Evolutionary conservation across 345 rosid species (phyloP).

Genomic region (Noccaea caerulescens): DNA sequence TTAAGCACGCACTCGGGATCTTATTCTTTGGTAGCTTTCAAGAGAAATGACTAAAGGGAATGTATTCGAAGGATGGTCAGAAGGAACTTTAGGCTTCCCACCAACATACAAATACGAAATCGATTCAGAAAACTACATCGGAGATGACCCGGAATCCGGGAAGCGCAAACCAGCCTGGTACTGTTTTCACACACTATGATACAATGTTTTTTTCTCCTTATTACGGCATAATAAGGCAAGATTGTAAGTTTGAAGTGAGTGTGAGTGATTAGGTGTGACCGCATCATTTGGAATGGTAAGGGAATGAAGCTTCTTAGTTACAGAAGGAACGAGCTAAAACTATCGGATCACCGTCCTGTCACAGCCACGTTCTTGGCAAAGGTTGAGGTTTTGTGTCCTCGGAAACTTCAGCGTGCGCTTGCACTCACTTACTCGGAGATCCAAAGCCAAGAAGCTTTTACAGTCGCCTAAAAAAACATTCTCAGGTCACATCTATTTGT

Average conservation of each 20-base stretch:
- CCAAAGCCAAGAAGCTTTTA: conserved; percentile 24
- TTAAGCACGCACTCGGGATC: too few relatives aligned
- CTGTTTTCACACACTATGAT: conserved; percentile 21
- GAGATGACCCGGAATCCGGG: conserved; percentile 75
- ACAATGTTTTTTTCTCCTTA: neutral
- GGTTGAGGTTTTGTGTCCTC: conserved; percentile 77
- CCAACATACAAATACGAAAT: conserved; percentile 91
- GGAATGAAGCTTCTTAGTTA: conserved; percentile 76
- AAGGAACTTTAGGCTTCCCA: conserved; percentile 70
- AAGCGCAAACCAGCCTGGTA: conserved; percentile 91
- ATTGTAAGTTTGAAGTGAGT: neutral
- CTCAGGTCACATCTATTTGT: neutral
- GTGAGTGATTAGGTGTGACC: conserved; percentile 74
- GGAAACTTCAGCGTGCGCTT: conserved; percentile 82
- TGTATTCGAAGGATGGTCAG: conserved; percentile 90
- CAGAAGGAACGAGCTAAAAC: conserved; percentile 68
- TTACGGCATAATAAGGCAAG: neutral
- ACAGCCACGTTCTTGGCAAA: conserved; percentile 72
- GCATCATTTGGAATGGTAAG: conserved; percentile 80
- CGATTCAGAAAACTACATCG: conserved; percentile 71
- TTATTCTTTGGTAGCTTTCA: conserved; percentile 57
- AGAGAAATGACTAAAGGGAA: conserved; percentile 69
- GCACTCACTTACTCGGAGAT: conserved; percentile 76
- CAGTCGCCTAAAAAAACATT: neutral
- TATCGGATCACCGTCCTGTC: conserved; percentile 94